These are phyloP conservation scores for Pichia sp. DNA, from an alignment of 1,139 yeast genomes.

Conservation along the genomic window DNA sequence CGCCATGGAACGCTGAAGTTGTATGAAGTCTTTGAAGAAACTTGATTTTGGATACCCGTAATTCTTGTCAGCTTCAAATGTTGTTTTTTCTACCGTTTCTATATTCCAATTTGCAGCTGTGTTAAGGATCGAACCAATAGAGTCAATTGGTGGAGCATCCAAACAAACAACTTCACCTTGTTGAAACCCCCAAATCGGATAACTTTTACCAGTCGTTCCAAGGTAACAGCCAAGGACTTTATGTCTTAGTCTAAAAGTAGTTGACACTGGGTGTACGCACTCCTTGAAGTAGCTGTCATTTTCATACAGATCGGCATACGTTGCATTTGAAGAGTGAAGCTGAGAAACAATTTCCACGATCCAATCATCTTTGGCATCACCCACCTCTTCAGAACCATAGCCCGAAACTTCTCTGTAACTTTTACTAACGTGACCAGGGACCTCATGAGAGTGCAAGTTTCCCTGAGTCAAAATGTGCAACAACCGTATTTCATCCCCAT, in stretches of 20 bases:
- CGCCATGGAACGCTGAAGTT: conserved; percentile 72
- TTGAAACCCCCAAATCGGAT: conserved; percentile 78
- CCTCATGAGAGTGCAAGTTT: conserved; percentile 59
- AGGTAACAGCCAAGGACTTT: conserved; percentile 64
- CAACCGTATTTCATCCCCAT: conserved; percentile 56
- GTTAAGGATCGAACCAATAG: conserved; percentile 39
- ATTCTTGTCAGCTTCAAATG: conserved; percentile 37
- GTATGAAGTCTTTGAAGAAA: conserved; percentile 65
- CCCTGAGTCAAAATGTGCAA: conserved; percentile 49
- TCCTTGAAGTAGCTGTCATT: conserved; percentile 32
- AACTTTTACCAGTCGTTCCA: conserved; percentile 66
- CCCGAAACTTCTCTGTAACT: conserved; percentile 60
- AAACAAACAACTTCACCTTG: conserved; percentile 80
- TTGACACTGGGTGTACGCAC: conserved; percentile 60
- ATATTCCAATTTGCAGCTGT: conserved; percentile 80
- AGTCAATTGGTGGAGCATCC: conserved; percentile 34
- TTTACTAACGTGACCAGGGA: conserved; percentile 46
- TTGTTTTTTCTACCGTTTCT: conserved; percentile 57
- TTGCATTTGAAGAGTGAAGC: conserved; percentile 46
- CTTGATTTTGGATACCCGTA: conserved; percentile 56
- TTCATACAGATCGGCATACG: conserved; percentile 37
- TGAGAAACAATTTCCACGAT: conserved; percentile 60
- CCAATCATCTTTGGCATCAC: conserved; percentile 72
- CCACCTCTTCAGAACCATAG: conserved; percentile 51
- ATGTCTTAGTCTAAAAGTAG: conserved; percentile 62